Evolutionary conservation across 2,329 filamentous ascomycete species (phyloP).

Genomic region (Colletotrichum graminicola): DNA sequence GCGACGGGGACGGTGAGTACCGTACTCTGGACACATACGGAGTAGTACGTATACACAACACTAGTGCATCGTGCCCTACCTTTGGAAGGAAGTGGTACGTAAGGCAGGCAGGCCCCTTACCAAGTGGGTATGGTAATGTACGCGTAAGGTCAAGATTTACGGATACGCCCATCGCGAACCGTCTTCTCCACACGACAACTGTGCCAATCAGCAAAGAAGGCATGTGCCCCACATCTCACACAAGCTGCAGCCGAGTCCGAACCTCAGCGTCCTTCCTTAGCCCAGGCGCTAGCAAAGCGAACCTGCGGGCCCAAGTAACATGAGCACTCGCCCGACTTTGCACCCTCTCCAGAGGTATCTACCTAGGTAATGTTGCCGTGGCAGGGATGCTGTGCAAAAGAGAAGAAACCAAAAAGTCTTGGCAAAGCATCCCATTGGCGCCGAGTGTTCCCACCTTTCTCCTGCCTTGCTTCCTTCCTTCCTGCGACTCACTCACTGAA

Average conservation of each 20-base stretch:
- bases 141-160: background rate
- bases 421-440: slow-evolving; percentile 29
- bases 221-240: background rate
- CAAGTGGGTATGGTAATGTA: no score
- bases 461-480: background rate
- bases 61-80: no score
- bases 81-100: background rate
- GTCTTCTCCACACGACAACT: background rate
- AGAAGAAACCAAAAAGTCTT: slow-evolving; percentile 40
- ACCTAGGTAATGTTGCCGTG: background rate
- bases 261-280: slow-evolving; percentile 1
- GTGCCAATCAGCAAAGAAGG: background rate
- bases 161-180: background rate
- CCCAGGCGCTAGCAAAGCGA: background rate
- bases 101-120: no score
- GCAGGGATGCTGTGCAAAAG: slow-evolving; percentile 35
- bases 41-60: no score
- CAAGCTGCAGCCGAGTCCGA: slow-evolving; percentile 17
- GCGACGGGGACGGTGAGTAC: background rate
- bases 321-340: slow-evolving; percentile 10
- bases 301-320: slow-evolving; percentile 22
- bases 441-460: slow-evolving; percentile 33
- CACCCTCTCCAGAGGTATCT: slow-evolving; percentile 2
- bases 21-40: no score
- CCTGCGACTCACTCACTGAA: slow-evolving; percentile 7